These are phyloP conservation scores for Hypoxylon perforatum DNA, from an alignment of 495 filamentous ascomycete species.

Conservation along the genomic window DNA sequence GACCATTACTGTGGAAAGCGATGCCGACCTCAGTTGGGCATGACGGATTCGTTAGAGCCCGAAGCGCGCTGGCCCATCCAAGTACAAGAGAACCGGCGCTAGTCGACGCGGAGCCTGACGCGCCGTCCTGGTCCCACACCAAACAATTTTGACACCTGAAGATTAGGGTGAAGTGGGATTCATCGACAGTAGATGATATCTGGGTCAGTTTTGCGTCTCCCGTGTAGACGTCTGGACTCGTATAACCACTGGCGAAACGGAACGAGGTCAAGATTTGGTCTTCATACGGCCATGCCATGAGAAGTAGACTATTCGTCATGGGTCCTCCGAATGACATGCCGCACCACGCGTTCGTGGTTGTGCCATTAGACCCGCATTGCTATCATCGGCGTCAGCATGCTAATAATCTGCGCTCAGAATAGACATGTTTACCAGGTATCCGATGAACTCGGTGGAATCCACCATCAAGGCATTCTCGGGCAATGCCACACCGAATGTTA, in stretches of 20 bases:
- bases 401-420: conserved; percentile 12
- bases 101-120: conserved; percentile 52
- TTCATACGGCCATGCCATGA: conserved; percentile 66
- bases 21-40: conserved; percentile 50
- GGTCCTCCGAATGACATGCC: conserved; percentile 66
- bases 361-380: conserved; percentile 36
- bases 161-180: conserved; percentile 64
- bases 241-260: conserved; percentile 67
- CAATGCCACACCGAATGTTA: conserved; percentile 62
- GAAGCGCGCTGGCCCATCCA: conserved; percentile 59
- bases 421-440: conserved; percentile 47
- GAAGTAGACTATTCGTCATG: conserved; percentile 69
- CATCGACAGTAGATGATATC: conserved; percentile 66
- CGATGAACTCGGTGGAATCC: conserved; percentile 62
- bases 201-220: conserved; percentile 68
- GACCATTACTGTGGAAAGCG: conserved; percentile 56
- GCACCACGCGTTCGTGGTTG: conserved; percentile 60
- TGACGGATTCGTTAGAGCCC: conserved; percentile 43
- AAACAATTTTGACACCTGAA: conserved; percentile 74
- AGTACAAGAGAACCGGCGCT: conserved; percentile 50
- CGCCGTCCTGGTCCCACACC: conserved; percentile 63
- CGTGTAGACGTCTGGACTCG: conserved; percentile 65
- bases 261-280: conserved; percentile 65
- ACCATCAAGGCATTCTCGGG: conserved; percentile 53
- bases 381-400: conserved; percentile 25